Evolutionary conservation across 2,329 filamentous ascomycete species (phyloP).

Genomic region (Colletotrichum sp.): DNA sequence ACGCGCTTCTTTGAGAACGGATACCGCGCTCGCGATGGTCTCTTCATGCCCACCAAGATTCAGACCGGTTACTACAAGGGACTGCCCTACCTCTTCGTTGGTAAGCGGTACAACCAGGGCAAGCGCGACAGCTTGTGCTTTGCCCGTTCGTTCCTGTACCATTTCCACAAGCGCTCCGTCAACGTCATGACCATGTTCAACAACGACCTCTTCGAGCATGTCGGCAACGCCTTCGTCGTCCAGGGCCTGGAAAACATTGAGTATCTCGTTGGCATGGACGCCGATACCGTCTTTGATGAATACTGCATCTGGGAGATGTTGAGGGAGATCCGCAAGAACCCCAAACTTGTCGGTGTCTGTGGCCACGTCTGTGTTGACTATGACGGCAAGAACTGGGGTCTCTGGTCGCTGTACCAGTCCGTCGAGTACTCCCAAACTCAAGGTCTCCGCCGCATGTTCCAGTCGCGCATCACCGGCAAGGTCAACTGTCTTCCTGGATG

Average conservation of each 20-base stretch:
- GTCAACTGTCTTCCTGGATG: slow-evolving; percentile 55
- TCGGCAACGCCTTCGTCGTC: slow-evolving; percentile 42
- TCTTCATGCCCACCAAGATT: slow-evolving; percentile 50
- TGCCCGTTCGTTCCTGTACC: slow-evolving; percentile 52
- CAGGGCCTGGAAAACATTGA: slow-evolving; percentile 44
- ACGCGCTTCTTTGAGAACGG: slow-evolving; percentile 42
- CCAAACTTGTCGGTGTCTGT: slow-evolving; percentile 50
- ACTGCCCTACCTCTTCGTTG: slow-evolving; percentile 50
- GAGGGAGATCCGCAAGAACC: slow-evolving; percentile 44
- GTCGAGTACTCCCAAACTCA: slow-evolving; percentile 54
- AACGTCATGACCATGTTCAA: slow-evolving; percentile 51
- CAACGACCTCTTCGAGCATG: slow-evolving; percentile 45
- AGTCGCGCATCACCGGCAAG: slow-evolving; percentile 53
- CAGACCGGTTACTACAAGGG: slow-evolving; percentile 49
- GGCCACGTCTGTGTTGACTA: slow-evolving; percentile 55
- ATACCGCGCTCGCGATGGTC: slow-evolving; percentile 50
- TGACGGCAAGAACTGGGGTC: slow-evolving; percentile 42
- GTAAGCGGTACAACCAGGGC: slow-evolving; percentile 54
- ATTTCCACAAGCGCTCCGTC: slow-evolving; percentile 48
- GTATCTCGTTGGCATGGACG: slow-evolving; percentile 52
- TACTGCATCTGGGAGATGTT: slow-evolving; percentile 50
- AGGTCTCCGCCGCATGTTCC: slow-evolving; percentile 52
- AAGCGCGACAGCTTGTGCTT: slow-evolving; percentile 56
- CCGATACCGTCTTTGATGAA: slow-evolving; percentile 51
- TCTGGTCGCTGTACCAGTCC: slow-evolving; percentile 52